Percentiles rank a stretch among this genome's conserved stretches.
Evolutionary conservation across 1,284 basidiomycete species (phyloP).

Genomic region (Porogramme epimiltina): DNA sequence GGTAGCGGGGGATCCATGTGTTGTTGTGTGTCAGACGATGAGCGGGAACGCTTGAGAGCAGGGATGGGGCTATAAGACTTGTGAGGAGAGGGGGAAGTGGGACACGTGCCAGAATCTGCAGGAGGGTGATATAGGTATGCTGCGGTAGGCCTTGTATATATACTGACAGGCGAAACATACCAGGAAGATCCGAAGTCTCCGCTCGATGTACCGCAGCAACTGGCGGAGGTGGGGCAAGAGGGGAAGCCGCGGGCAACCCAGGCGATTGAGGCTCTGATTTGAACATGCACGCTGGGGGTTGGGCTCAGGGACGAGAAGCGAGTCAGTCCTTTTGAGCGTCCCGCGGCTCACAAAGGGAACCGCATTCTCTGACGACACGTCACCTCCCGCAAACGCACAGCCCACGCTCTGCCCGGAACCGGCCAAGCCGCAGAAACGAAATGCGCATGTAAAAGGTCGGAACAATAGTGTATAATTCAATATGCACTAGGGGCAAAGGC

Average conservation of each 20-base stretch:
- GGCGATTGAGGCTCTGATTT: too few species aligned
- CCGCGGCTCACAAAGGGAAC: not conserved
- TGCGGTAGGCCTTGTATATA: constrained; percentile 10
- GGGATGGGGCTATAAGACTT: constrained; percentile 23
- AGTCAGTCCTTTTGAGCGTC: too few species aligned
- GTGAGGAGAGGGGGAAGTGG: constrained; percentile 21
- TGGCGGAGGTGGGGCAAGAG: too few species aligned
- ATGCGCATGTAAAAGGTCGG: too few species aligned
- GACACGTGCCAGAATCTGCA: constrained; percentile 31
- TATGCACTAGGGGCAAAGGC: too few species aligned
- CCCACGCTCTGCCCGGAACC: too few species aligned
- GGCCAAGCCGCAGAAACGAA: too few species aligned
- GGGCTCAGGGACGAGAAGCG: too few species aligned
- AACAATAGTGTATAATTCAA: too few species aligned
- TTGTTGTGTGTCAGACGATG: constrained; percentile 17
- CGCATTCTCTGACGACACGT: too few species aligned
- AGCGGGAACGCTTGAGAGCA: constrained; percentile 31
- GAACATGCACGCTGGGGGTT: too few species aligned
- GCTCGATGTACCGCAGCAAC: too few species aligned
- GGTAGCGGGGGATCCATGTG: constrained; percentile 34
- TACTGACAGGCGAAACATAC: not conserved
- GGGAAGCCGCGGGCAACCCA: not conserved
- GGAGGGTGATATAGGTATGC: constrained; percentile 15
- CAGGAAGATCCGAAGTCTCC: not conserved
- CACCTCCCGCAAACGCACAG: not conserved